These are phyloP conservation scores for Mycena vitilis DNA, from an alignment of 768 basidiomycete genomes.

Conservation along the genomic window DNA sequence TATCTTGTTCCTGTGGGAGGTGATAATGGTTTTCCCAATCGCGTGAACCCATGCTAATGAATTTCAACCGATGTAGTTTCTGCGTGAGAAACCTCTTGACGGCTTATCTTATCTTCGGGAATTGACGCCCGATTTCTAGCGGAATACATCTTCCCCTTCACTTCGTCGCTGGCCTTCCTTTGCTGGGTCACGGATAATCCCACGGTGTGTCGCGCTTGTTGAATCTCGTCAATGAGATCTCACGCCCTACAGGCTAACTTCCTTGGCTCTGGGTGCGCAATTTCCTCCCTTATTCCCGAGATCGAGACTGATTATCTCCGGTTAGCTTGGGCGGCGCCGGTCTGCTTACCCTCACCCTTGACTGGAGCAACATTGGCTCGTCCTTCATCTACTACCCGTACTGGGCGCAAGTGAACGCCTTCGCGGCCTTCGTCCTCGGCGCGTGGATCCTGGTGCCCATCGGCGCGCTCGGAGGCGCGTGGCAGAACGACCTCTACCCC, in stretches of 20 bases:
- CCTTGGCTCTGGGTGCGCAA: constrained; percentile 32
- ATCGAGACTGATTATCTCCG: not conserved
- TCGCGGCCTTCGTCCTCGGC: constrained; percentile 38
- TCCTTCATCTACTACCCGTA: constrained; percentile 40
- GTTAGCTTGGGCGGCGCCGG: constrained; percentile 40
- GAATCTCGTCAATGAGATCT: not conserved
- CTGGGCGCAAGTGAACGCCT: constrained; percentile 41
- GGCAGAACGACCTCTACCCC: constrained; percentile 39
- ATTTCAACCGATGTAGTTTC: constrained; percentile 25
- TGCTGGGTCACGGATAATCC: constrained; percentile 42
- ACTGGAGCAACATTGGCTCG: constrained; percentile 43
- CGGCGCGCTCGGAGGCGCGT: constrained; percentile 38
- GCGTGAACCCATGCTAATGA: constrained; percentile 3
- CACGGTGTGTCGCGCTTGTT: constrained; percentile 28
- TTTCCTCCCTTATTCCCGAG: too few relatives aligned
- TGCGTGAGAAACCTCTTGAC: constrained; percentile 30
- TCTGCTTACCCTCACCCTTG: constrained; percentile 39
- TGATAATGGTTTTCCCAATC: not conserved
- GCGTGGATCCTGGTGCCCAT: constrained; percentile 41
- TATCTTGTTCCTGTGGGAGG: constrained; percentile 33
- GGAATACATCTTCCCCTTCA: constrained; percentile 42
- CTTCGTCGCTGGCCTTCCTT: constrained; percentile 41
- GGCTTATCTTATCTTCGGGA: not conserved
- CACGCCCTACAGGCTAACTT: constrained; percentile 16
- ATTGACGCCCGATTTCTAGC: constrained; percentile 5